A percentile compares a stretch with the other conserved stretches of the same genome.
These are phyloP conservation scores for Phytophthora chlamydospora DNA, from an alignment of 352 stramenopile genomes.

Conservation along the genomic window DNA sequence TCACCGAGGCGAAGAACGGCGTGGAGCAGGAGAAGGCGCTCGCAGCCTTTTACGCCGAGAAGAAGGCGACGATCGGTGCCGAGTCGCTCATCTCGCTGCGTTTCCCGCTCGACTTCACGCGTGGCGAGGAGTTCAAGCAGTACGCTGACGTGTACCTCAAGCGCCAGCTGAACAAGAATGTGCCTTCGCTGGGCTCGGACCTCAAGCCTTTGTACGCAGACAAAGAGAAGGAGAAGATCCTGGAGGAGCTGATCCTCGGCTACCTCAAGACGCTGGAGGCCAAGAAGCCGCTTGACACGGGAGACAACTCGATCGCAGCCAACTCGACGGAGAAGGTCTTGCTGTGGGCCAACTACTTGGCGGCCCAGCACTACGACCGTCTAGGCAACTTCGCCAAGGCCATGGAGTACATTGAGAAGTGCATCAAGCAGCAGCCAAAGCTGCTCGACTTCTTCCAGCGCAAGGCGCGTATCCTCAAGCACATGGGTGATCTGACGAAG, in stretches of 20 bases:
- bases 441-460: conserved; percentile 95
- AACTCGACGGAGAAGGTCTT: conserved; percentile 44
- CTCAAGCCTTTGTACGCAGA: conserved; percentile 90
- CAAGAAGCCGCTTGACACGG: conserved; percentile 58
- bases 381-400: conserved; percentile 87
- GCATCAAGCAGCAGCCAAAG: conserved; percentile 91
- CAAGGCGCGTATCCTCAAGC: conserved; percentile 94
- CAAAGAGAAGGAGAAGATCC: conserved; percentile 64
- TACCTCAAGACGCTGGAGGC: conserved; percentile 83
- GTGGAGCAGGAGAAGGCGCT: conserved; percentile 61
- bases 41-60: conserved; percentile 51
- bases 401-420: conserved; percentile 92
- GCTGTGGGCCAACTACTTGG: conserved; percentile 94
- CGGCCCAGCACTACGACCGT: conserved; percentile 93
- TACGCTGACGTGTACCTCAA: conserved; percentile 68
- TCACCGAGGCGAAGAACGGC: conserved; percentile 47
- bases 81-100: conserved; percentile 85
- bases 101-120: conserved; percentile 92
- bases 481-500: conserved; percentile 89
- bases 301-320: conserved; percentile 38
- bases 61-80: conserved; percentile 55
- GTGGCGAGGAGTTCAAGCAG: conserved; percentile 75
- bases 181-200: conserved; percentile 94
- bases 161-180: conserved; percentile 87
- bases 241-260: conserved; percentile 74